Evolutionary conservation across 1,284 basidiomycete genomes (phyloP).

Genomic region (Trichosporon faecale): DNA sequence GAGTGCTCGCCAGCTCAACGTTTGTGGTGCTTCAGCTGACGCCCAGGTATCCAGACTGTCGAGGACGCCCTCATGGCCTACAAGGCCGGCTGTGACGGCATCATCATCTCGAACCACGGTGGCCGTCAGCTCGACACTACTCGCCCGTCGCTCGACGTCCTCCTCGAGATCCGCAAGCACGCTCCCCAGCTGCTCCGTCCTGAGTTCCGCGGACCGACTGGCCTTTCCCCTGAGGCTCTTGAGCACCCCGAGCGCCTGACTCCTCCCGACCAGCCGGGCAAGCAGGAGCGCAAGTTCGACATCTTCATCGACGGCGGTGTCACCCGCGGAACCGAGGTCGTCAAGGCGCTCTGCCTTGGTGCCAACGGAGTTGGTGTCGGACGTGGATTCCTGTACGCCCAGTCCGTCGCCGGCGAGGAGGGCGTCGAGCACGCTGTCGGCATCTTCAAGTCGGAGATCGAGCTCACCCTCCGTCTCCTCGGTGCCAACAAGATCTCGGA

Average conservation of each 20-base stretch:
- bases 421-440: constrained; percentile 70
- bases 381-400: constrained; percentile 83
- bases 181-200: constrained; percentile 46
- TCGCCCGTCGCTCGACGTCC: constrained; percentile 70
- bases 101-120: constrained; percentile 57
- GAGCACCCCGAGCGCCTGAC: constrained; percentile 71
- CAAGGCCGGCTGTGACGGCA: constrained; percentile 53
- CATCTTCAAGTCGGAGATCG: constrained; percentile 57
- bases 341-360: constrained; percentile 88
- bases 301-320: constrained; percentile 90
- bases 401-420: constrained; percentile 79
- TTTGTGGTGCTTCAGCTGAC: constrained; percentile 29
- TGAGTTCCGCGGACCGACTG: constrained; percentile 40
- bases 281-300: constrained; percentile 43
- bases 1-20: background rate
- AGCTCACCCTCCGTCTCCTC: constrained; percentile 69
- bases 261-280: constrained; percentile 21
- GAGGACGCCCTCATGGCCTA: constrained; percentile 55
- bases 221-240: constrained; percentile 41
- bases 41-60: constrained; percentile 57
- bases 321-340: constrained; percentile 78
- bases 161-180: constrained; percentile 63
- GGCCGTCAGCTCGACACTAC: constrained; percentile 54
- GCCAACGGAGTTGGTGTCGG: constrained; percentile 87
- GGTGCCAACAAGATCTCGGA: constrained; percentile 64